Conservation (phyloP, 345 rosid species). For the Cardiospermum halicacabum region DNA sequence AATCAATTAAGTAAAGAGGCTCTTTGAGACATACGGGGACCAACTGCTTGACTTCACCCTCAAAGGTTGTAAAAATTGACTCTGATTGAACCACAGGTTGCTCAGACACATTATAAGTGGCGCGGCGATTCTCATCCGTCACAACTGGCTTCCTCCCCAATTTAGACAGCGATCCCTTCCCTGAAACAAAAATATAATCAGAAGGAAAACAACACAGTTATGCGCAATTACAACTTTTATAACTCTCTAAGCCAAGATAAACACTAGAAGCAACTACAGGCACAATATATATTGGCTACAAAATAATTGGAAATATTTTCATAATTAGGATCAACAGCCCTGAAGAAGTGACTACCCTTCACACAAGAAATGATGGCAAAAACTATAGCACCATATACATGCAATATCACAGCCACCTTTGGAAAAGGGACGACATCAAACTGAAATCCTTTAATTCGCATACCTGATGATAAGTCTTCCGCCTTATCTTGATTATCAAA, state of each 20-base stretch:
- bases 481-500: slow-evolving; percentile 55
- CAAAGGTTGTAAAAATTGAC: slow-evolving; percentile 77
- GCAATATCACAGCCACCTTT: slow-evolving; percentile 2
- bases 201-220: background rate
- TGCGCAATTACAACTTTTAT: background rate
- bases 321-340: background rate
- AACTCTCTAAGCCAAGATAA: background rate
- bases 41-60: slow-evolving; percentile 73
- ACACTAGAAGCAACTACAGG: background rate
- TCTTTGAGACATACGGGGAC: slow-evolving; percentile 56
- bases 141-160: slow-evolving; percentile 43
- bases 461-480: slow-evolving; percentile 75
- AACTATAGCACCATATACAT: background rate
- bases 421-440: background rate
- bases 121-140: slow-evolving; percentile 62
- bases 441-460: background rate
- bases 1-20: slow-evolving; percentile 8
- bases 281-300: background rate
- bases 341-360: background rate
- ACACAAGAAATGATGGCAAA: background rate
- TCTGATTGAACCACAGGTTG: slow-evolving; percentile 45
- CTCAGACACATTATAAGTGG: slow-evolving; percentile 47
- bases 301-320: background rate
- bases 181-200: slow-evolving; percentile 28
- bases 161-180: slow-evolving; percentile 50